Base-by-base conservation (phyloP, 345 rosid species). In the Zanthoxylum bungeanum region DNA sequence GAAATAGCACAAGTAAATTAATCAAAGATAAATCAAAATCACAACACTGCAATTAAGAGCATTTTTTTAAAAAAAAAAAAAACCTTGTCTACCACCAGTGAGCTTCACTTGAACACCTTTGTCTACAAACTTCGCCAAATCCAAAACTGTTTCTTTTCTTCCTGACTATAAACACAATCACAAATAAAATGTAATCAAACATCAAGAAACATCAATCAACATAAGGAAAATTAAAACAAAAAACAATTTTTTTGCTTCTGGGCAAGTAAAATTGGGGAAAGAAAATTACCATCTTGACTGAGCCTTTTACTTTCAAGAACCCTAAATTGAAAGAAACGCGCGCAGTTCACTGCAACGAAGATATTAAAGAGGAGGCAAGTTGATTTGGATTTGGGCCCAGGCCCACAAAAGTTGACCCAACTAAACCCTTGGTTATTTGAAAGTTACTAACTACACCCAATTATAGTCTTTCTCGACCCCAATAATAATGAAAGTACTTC, bases 41-140 rank as follows among this genome's bases (percentile, higher is more conserved):
- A 39, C 7, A 40, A 31, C 39, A 28, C 25, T 36, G 24, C 71
- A 67, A 58, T 2, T 17, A 30, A 31, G 39, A 25, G 3, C 19
- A 17, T 58, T 58, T 58, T 31, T n/a, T n/a, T n/a, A n/a, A n/a
- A n/a, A n/a, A n/a, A n/a, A n/a, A n/a, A n/a, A n/a, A n/a, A n/a
- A n/a, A 94, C 99, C 98, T 95, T 95, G 98, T 78, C 98, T 84
- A 40, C 99, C 99, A 57, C 99, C 98, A 49, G 93, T 89, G 40
- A 92, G 97, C 87, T 94, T 94, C 75, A 94, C 98, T 83, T 92
- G 97, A 66, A 94, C 98, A 49, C 98, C 98, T 79, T 92, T 95
- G 79, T 95, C 99, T 24, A 94, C 98, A 68, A 94, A 92, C 91
- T 92, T 92, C 0, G 98, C 95, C 89, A 94, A 80, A 88, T 94